Percentiles rank a stretch among this genome's conserved stretches.
Evolutionary conservation across 1,284 basidiomycete species (phyloP).

Genomic region (Pseudozyma tsukubaensis): DNA sequence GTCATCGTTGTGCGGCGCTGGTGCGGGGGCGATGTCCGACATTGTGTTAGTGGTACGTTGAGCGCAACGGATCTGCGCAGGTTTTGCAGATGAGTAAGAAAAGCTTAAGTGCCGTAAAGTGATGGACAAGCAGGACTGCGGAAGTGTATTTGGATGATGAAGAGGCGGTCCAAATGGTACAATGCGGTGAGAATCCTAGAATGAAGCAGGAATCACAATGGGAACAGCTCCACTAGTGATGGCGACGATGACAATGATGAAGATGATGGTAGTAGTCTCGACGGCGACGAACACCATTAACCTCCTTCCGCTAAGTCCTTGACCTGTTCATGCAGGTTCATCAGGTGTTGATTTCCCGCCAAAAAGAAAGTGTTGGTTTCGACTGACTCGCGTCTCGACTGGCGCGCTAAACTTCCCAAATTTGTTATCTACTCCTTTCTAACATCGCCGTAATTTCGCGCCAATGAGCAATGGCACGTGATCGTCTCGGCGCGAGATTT

Average conservation of each 20-base stretch:
- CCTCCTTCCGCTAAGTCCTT: not conserved
- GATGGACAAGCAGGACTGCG: not conserved
- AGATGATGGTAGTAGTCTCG: conserved; percentile 1
- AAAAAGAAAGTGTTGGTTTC: conserved; percentile 35
- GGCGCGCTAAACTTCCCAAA: not conserved
- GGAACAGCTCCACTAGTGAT: not conserved
- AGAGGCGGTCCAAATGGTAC: not conserved
- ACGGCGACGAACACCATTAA: not conserved
- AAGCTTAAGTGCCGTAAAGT: not conserved
- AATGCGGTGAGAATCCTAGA: not conserved
- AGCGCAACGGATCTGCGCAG: no score
- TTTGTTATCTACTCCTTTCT: not conserved
- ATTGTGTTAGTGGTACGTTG: not conserved
- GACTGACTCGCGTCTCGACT: conserved; percentile 10
- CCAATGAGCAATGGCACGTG: conserved; percentile 7
- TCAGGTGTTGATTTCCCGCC: conserved; percentile 21
- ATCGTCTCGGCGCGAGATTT: conserved; percentile 11
- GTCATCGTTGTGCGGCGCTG: conserved; percentile 7
- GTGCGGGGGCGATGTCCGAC: not conserved
- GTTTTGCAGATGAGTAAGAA: no score
- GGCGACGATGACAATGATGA: conserved; percentile 9
- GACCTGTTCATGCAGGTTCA: conserved; percentile 11
- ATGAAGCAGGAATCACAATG: not conserved
- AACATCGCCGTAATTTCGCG: conserved; percentile 8
- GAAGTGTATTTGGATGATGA: not conserved